phyloP scores from a whole-genome alignment of 208 protist genomes.

The Leishmania mexicana region DNA sequence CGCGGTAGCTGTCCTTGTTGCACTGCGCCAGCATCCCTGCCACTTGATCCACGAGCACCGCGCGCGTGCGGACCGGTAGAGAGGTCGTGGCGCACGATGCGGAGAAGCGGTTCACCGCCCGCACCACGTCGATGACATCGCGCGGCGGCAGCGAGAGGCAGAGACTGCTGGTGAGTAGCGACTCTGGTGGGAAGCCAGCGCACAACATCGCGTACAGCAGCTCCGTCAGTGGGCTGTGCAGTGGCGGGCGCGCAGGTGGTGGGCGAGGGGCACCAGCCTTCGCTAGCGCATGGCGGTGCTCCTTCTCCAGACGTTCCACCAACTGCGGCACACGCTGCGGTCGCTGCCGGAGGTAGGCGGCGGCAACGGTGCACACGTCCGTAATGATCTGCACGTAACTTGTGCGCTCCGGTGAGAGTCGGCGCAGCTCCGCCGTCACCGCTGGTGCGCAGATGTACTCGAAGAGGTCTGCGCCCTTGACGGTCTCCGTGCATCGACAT shows the following conservation, averaged over 20 bases:
- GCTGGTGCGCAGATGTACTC: conserved; percentile 16
- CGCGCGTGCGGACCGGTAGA: conserved; percentile 49
- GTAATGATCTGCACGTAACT: conserved; percentile 35
- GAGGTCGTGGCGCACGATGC: conserved; percentile 32
- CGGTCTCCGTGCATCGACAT: conserved; percentile 7
- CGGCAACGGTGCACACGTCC: conserved; percentile 33
- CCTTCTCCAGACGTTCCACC: conserved; percentile 15
- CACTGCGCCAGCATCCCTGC: conserved; percentile 13
- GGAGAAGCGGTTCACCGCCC: conserved; percentile 52
- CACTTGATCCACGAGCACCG: conserved; percentile 28
- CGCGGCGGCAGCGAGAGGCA: conserved; percentile 49
- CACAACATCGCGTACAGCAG: conserved; percentile 65
- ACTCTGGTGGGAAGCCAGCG: conserved; percentile 49
- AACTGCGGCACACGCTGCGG: conserved; percentile 7
- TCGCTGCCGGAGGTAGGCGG: conserved; percentile 11
- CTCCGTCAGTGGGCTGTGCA: conserved; percentile 33
- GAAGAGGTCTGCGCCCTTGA: conserved; percentile 1
- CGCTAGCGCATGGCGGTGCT: conserved; percentile 4
- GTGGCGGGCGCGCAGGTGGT: conserved; percentile 26
- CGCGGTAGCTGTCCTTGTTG: conserved; percentile 18
- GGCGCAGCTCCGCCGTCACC: conserved; percentile 22
- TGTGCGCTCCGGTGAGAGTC: conserved; percentile 18
- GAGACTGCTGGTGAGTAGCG: conserved; percentile 62
- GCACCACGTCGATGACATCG: conserved; percentile 52
- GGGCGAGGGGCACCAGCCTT: neutral